Evolutionary conservation across 2,329 filamentous ascomycete species (phyloP).

Genomic region (Diaporthe citrichinensis): DNA sequence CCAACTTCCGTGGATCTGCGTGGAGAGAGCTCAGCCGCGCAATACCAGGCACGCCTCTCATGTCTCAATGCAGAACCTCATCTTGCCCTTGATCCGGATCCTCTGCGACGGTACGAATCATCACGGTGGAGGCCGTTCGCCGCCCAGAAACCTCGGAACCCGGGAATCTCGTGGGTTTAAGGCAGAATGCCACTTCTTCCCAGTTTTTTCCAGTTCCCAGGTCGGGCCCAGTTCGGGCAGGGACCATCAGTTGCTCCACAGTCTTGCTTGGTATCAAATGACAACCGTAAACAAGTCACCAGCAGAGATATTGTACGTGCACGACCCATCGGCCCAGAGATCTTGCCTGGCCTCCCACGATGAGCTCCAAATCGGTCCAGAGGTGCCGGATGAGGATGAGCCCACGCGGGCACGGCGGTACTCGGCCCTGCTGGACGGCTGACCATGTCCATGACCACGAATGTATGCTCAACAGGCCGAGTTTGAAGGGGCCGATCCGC

Average conservation of each 20-base stretch:
- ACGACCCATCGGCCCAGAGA: conserved; percentile 12
- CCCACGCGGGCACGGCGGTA: conserved; percentile 19
- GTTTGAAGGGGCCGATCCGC: conserved; percentile 4
- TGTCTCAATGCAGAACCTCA: background rate
- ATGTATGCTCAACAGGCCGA: background rate
- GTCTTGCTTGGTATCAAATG: conserved; percentile 16
- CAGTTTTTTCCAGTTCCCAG: conserved; percentile 16
- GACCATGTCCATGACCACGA: background rate
- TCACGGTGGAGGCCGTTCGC: conserved; percentile 7
- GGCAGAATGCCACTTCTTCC: conserved; percentile 11
- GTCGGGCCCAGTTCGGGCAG: conserved; percentile 1
- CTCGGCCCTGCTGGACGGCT: conserved; percentile 10
- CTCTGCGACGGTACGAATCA: background rate
- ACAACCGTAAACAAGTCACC: conserved; percentile 2
- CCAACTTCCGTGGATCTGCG: conserved; percentile 29
- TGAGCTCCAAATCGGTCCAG: background rate
- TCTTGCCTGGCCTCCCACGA: background rate
- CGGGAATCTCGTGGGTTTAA: conserved; percentile 26
- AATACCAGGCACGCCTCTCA: background rate
- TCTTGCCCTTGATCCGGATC: background rate
- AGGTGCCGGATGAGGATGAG: conserved; percentile 10
- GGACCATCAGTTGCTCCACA: conserved; percentile 9
- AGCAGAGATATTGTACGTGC: background rate
- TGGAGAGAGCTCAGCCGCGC: conserved; percentile 17
- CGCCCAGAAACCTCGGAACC: conserved; percentile 8